Base-by-base conservation (phyloP, 345 rosid species). In the Dipteronia dyeriana region DNA sequence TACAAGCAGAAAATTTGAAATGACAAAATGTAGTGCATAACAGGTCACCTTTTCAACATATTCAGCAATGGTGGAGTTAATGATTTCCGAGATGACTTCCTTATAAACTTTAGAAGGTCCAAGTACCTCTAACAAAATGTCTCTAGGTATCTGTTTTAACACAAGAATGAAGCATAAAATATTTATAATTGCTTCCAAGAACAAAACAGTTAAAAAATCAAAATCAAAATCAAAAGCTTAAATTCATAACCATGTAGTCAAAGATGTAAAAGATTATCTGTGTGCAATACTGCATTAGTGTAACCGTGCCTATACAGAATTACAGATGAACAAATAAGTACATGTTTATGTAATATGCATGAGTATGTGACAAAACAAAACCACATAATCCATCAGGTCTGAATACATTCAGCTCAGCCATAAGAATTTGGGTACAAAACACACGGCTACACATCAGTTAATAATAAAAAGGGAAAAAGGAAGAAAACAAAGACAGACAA, bases 51-150 rank as follows among this genome's bases (percentile, higher is more conserved):
- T 86, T 79, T 88, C 86, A 45, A 88, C 93, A 80, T 87, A 95
- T 74, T 91, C 94, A 29, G 87, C 86, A n/a, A 91, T 81, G 7
- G 90, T 76, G 34, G 95, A 85, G 78, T 91, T 90, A 76, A 95
- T 93, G 53, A 93, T 62, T 80, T 77, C 38, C 38, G 38, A 86
- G 78, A 93, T 93, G 79, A 87, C 93, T 88, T 88, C 87, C 82
- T 81, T 88, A 80, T 88, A 91, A 17, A 95, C 98, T 81, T 88
- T 86, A 38, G 94, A 84, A 76, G 96, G 87, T 81, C 98, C 98
- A 72, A 95, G 97, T 51, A 91, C 74, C 87, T 90, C 94, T 76
- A 95, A 74, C 87, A 95, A 86, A 79, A 93, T 66, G 71, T 93
- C 94, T 84, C 79, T 86, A 22, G 99, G 99, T 85, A 95, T 89